phyloP scores from a whole-genome alignment of 1,284 basidiomycete genomes.

The Ceratobasidium sp. region DNA sequence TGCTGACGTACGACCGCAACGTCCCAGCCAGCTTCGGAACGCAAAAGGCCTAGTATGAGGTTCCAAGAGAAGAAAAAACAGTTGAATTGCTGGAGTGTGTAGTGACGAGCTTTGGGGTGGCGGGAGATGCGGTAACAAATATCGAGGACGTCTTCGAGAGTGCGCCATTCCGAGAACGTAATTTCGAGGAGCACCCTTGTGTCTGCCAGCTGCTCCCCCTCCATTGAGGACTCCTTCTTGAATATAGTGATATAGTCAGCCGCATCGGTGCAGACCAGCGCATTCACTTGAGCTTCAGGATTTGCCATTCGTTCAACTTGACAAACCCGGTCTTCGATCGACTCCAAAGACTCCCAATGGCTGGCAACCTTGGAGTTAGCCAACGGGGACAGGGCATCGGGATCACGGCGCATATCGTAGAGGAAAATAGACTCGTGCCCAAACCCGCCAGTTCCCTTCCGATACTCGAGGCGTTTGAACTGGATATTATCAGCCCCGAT shows the following conservation, averaged over 20 bases:
- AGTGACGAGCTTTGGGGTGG: not conserved
- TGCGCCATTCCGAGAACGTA: not conserved
- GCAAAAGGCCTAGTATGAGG: not conserved
- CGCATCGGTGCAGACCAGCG: not conserved
- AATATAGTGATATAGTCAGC: conserved; percentile 1
- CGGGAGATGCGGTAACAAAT: not conserved
- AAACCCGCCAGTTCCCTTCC: too few relatives aligned
- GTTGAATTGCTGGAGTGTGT: conserved; percentile 20
- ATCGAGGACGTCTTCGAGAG: not conserved
- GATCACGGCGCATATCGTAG: too few relatives aligned
- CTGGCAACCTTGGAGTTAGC: too few relatives aligned
- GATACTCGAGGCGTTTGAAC: too few relatives aligned
- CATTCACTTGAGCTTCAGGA: conserved; percentile 2
- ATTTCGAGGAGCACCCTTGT: not conserved
- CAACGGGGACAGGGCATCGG: too few relatives aligned
- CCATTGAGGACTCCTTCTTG: too few relatives aligned
- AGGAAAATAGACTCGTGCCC: too few relatives aligned
- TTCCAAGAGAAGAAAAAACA: conserved; percentile 19
- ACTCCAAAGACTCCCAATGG: too few relatives aligned
- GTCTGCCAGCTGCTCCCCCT: not conserved
- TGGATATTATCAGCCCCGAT: too few relatives aligned
- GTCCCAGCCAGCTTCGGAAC: not conserved
- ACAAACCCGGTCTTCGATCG: too few relatives aligned
- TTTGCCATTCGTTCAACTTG: not conserved
- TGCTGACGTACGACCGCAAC: not conserved